These are phyloP conservation scores for Eremomyces bilateralis DNA, from an alignment of 495 filamentous ascomycete species.

Conservation along the genomic window DNA sequence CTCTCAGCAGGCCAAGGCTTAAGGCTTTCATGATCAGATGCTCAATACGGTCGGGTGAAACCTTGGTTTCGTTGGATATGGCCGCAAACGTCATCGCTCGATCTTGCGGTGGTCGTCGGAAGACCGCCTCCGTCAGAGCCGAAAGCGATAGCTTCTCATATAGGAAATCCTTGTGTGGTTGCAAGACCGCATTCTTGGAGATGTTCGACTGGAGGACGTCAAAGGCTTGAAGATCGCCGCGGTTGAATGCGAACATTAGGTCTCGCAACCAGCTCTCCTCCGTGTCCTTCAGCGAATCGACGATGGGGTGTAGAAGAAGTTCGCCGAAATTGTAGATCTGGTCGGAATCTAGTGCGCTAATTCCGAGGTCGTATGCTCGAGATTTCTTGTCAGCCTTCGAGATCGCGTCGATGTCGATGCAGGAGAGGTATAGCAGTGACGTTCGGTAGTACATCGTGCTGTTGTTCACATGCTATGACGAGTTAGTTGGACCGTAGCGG, in stretches of 20 bases:
- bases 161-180: slow-evolving; percentile 58
- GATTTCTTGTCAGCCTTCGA: slow-evolving; percentile 44
- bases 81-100: slow-evolving; percentile 76
- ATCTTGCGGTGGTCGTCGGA: slow-evolving; percentile 86
- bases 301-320: slow-evolving; percentile 89
- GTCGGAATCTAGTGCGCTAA: slow-evolving; percentile 81
- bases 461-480: slow-evolving; percentile 41
- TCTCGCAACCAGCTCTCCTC: slow-evolving; percentile 64
- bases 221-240: slow-evolving; percentile 75
- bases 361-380: slow-evolving; percentile 77
- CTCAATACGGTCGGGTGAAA: slow-evolving; percentile 77
- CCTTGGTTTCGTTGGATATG: slow-evolving; percentile 81
- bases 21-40: slow-evolving; percentile 97
- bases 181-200: slow-evolving; percentile 52
- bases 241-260: slow-evolving; percentile 92
- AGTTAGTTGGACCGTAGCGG: neutral
- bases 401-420: slow-evolving; percentile 64
- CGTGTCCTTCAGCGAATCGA: slow-evolving; percentile 52
- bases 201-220: slow-evolving; percentile 61
- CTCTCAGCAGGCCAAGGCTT: slow-evolving; percentile 70
- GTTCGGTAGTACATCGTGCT: slow-evolving; percentile 94
- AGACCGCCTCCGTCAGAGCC: slow-evolving; percentile 88
- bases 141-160: slow-evolving; percentile 95
- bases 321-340: slow-evolving; percentile 99
- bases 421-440: slow-evolving; percentile 93